These are phyloP conservation scores for Cornus kousa DNA, from an alignment of 148 eudicot species.

Conservation along the genomic window DNA sequence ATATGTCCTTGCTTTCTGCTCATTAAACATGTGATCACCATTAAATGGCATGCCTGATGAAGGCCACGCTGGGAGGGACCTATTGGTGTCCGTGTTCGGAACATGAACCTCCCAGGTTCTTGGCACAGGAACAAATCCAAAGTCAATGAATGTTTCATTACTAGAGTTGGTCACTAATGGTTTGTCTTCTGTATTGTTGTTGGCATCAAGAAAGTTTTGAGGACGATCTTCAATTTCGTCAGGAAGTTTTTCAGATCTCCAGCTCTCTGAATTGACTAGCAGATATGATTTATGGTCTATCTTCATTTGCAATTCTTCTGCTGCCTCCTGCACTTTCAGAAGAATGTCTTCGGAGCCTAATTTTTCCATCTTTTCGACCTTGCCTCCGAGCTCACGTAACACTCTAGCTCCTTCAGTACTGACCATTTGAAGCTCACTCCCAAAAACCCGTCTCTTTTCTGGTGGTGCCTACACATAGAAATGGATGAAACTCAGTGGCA, in stretches of 20 bases:
- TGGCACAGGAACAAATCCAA: background rate
- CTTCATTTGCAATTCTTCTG: background rate
- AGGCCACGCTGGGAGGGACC: slow-evolving; percentile 33
- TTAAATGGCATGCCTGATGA: slow-evolving; percentile 22
- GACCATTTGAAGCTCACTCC: background rate
- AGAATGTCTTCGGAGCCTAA: background rate
- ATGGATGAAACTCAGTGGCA: background rate
- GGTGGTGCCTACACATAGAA: background rate
- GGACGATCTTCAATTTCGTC: background rate
- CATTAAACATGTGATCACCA: slow-evolving; percentile 31
- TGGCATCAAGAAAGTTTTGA: background rate
- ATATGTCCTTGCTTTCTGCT: slow-evolving; percentile 41
- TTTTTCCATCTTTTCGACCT: background rate
- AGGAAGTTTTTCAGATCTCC: background rate
- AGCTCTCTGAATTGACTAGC: background rate
- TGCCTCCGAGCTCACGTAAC: background rate
- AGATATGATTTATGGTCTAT: background rate
- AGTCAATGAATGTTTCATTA: background rate
- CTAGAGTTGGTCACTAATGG: background rate
- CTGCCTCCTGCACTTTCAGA: background rate
- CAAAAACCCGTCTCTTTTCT: background rate
- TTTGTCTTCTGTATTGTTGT: background rate
- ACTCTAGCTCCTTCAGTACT: background rate
- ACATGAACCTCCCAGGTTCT: background rate
- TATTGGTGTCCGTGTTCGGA: background rate